phyloP scores from a whole-genome alignment of 2,329 filamentous ascomycete species.

The Diplodia mutila region DNA sequence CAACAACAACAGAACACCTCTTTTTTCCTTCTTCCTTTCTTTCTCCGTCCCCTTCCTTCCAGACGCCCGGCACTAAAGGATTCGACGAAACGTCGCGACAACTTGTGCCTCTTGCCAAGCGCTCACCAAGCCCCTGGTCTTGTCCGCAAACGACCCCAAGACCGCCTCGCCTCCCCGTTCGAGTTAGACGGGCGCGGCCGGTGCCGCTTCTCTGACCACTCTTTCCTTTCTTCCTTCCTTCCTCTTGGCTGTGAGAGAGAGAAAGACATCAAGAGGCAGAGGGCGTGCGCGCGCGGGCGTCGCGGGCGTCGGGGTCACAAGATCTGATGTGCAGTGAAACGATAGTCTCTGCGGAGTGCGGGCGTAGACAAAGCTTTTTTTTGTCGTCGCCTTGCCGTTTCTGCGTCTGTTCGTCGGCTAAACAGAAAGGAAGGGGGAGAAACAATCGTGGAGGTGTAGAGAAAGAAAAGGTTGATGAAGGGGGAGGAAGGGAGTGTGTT shows the following conservation, averaged over 20 bases:
- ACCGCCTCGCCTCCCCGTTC: background rate
- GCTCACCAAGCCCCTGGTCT: background rate
- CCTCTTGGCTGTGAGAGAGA: background rate
- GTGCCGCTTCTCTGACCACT: background rate
- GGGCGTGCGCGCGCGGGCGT: too few relatives aligned
- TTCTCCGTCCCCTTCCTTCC: background rate
- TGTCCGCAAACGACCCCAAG: background rate
- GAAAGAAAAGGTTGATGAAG: too few relatives aligned
- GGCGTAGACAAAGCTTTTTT: background rate
- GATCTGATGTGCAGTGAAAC: too few relatives aligned
- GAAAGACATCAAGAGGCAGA: background rate
- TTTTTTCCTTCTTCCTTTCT: background rate
- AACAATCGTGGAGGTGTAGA: too few relatives aligned
- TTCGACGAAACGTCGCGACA: background rate
- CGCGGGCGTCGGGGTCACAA: too few relatives aligned
- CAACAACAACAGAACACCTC: too few relatives aligned
- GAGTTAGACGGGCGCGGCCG: background rate
- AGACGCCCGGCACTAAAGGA: background rate
- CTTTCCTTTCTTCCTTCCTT: background rate
- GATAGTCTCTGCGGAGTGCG: background rate
- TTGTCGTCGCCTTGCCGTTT: background rate
- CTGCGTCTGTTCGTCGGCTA: background rate
- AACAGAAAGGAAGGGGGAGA: too few relatives aligned
- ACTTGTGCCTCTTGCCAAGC: constrained; percentile 4
- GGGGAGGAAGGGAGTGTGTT: background rate